These are phyloP conservation scores for Aspergillus sp. DNA, from an alignment of 2,329 filamentous ascomycete genomes.

Conservation along the genomic window DNA sequence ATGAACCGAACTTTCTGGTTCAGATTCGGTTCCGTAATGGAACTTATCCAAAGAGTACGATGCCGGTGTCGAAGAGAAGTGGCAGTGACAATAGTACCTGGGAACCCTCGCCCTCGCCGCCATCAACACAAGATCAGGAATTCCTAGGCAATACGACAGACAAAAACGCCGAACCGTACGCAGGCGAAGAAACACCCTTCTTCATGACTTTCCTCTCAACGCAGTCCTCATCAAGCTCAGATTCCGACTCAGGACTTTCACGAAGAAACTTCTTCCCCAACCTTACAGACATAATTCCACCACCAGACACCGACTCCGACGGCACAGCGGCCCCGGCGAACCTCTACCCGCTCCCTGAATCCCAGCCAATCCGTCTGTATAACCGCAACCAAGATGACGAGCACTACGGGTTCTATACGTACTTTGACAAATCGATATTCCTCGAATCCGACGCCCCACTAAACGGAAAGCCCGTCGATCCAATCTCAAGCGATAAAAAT, in stretches of 20 bases:
- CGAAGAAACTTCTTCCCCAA: slow-evolving; percentile 39
- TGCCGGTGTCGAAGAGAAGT: slow-evolving; percentile 35
- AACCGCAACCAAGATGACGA: slow-evolving; percentile 74
- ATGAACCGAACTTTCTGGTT: slow-evolving; percentile 72
- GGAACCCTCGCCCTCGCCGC: slow-evolving; percentile 41
- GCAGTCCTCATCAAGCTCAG: slow-evolving; percentile 2
- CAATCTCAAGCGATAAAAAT: slow-evolving; percentile 40
- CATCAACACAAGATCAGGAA: slow-evolving; percentile 58
- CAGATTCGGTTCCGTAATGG: slow-evolving; percentile 60
- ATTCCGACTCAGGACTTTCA: slow-evolving; percentile 17
- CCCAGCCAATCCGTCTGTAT: slow-evolving; percentile 76
- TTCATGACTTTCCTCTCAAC: slow-evolving; percentile 65
- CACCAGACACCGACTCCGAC: slow-evolving; percentile 57
- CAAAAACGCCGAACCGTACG: slow-evolving; percentile 61
- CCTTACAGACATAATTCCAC: slow-evolving; percentile 53
- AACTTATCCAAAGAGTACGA: slow-evolving; percentile 56
- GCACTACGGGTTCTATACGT: slow-evolving; percentile 90
- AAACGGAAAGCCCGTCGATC: slow-evolving; percentile 34
- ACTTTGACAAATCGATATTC: slow-evolving; percentile 84
- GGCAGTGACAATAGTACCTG: slow-evolving; percentile 29
- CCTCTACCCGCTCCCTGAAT: slow-evolving; percentile 60
- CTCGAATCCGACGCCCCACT: slow-evolving; percentile 54
- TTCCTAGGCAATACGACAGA: slow-evolving; percentile 88
- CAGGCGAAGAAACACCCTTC: slow-evolving; percentile 82
- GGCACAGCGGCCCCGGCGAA: slow-evolving; percentile 66